A percentile compares a stretch with the other conserved stretches of the same genome.
Evolutionary conservation across 1,284 basidiomycete species (phyloP).

Genomic region (Chalciporus sp.): DNA sequence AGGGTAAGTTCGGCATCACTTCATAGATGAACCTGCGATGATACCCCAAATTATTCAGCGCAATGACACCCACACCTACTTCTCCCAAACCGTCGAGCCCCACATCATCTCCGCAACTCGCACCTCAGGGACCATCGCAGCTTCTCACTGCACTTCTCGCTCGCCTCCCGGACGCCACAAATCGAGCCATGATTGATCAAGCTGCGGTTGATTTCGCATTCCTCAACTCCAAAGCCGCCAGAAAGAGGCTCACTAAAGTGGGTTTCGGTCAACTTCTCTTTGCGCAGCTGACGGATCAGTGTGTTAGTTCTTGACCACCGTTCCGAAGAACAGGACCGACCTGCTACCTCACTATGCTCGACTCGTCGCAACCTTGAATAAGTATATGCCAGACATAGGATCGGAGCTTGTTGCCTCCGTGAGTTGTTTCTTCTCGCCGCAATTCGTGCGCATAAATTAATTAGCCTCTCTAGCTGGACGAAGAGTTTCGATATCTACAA

Average conservation of each 20-base stretch:
- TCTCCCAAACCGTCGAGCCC: constrained; percentile 67
- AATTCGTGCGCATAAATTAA: constrained; percentile 11
- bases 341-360: constrained; percentile 93
- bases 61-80: constrained; percentile 62
- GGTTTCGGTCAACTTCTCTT: constrained; percentile 16
- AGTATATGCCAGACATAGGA: constrained; percentile 94
- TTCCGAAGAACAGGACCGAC: constrained; percentile 89
- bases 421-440: constrained; percentile 34
- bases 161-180: constrained; percentile 92
- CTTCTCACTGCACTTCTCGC: constrained; percentile 90
- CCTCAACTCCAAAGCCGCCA: constrained; percentile 92
- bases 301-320: constrained; percentile 77
- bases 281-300: constrained; percentile 11
- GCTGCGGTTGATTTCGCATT: constrained; percentile 96
- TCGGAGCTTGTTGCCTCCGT: constrained; percentile 80
- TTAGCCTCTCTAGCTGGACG: constrained; percentile 71
- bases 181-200: constrained; percentile 91
- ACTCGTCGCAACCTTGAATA: constrained; percentile 84
- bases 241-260: constrained; percentile 88
- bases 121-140: constrained; percentile 89
- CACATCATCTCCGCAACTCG: constrained; percentile 64
- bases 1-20: constrained; percentile 43
- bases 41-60: constrained; percentile 13
- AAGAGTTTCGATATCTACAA: constrained; percentile 97
- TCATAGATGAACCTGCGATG: constrained; percentile 9